Conservation (phyloP, 306 rosid genomes). For the Gillenia trifoliata region DNA sequence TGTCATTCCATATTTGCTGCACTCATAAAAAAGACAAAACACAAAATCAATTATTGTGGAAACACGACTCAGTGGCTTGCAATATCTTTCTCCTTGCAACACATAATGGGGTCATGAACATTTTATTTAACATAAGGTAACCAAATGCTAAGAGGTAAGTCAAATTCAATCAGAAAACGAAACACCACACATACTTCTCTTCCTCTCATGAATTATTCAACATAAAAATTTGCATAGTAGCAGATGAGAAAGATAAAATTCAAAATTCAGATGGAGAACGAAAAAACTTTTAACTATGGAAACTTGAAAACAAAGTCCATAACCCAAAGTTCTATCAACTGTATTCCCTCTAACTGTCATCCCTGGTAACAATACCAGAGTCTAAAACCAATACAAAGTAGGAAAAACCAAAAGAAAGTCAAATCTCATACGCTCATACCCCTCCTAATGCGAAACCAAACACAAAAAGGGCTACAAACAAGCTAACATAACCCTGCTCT, state of each 20-base stretch:
- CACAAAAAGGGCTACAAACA: background rate
- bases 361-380: background rate
- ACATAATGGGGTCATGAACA: background rate
- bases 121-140: background rate
- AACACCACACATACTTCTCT: background rate
- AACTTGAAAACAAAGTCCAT: background rate
- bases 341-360: background rate
- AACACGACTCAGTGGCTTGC: background rate
- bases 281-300: background rate
- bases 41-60: constrained; percentile 5
- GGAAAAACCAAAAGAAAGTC: background rate
- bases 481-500: background rate
- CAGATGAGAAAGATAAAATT: no score
- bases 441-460: background rate
- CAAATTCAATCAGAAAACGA: background rate
- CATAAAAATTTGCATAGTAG: background rate
- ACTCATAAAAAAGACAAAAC: constrained; percentile 11
- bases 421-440: background rate
- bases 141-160: background rate
- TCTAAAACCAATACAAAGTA: background rate
- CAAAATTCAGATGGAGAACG: background rate
- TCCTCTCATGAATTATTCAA: background rate
- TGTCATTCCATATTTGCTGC: constrained; percentile 96
- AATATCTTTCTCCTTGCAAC: background rate
- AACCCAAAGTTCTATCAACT: background rate